Evolutionary conservation across 192 early-diverging fungal genomes (phyloP).

Genomic region (Funneliformis mosseae): DNA sequence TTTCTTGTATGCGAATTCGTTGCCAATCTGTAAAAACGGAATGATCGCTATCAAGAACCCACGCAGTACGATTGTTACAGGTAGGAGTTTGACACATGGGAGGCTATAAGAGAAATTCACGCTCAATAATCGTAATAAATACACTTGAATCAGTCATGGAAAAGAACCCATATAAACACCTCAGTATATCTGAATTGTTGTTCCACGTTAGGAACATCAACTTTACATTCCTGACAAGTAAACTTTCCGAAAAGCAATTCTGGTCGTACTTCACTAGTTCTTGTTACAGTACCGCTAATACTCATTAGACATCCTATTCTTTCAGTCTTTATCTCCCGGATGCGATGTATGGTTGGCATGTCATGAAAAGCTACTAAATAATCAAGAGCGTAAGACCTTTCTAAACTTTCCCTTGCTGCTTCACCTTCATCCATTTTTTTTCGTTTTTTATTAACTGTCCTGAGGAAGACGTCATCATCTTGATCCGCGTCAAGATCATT

Average conservation of each 20-base stretch:
- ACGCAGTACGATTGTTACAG: conserved; percentile 80
- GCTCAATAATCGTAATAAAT: not conserved
- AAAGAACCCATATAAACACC: conserved; percentile 41
- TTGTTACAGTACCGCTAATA: conserved; percentile 91
- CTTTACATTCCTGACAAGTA: conserved; percentile 81
- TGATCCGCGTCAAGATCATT: not conserved
- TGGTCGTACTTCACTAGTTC: conserved; percentile 95
- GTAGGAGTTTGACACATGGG: conserved; percentile 77
- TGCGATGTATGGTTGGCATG: conserved; percentile 59
- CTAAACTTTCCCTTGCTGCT: not conserved
- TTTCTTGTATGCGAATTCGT: conserved; percentile 94
- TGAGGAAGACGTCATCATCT: not conserved
- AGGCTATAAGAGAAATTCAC: conserved; percentile 53
- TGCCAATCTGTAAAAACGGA: conserved; percentile 98
- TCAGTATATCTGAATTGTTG: conserved; percentile 98
- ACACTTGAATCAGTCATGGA: conserved; percentile 25
- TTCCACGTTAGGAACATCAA: conserved; percentile 79
- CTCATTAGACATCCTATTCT: conserved; percentile 79
- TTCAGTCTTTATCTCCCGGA: conserved; percentile 85
- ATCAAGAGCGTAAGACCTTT: conserved; percentile 59
- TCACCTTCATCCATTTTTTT: conserved; percentile 28
- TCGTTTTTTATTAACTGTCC: not conserved
- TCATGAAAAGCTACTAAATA: conserved; percentile 76
- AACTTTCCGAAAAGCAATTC: conserved; percentile 93
- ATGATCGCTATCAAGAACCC: conserved; percentile 80